Evolutionary conservation across 805 yeast genomes (phyloP), one percentile per base, ranked within the genome.

Genomic region (Cyberlindnera japonica): DNA sequence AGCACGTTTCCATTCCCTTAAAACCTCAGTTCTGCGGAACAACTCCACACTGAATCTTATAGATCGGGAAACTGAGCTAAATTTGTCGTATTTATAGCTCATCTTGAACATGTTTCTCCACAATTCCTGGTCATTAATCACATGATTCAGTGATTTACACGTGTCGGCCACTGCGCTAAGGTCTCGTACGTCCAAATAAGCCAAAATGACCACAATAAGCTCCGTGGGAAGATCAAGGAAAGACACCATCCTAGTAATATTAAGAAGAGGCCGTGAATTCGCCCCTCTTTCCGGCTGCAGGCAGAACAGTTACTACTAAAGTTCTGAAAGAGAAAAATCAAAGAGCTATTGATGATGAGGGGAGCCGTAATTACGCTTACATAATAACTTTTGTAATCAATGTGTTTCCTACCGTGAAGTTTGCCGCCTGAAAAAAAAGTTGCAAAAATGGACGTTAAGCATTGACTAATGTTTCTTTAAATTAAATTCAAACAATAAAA

Each of bases 91-190:
- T 12, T 54, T 44, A 33, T 57, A 58, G 16, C 51, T 55, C 19
- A 62, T 49, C 11, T 53, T 44, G 41, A 68, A 65, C 26, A 67
- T 49, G 38, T 58, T 60, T 46, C 66, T 67, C 74, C 72, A 68
- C 9, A 68, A 48, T 43, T 68, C 74, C 32, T 67, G 67, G 47
- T 68, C 66, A 38, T 59, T 60, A 18, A 67, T 57, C 15, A 68
- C 43, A 10, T 48, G 45, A 20, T 57, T 39, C 19, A 68, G 53
- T 1, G 42, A 37, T 8, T 42, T 53, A 34, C 66, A 62, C 4
- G 67, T 54, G 36, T 53, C 56, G 24, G 63, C 59, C 27, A 67
- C 47, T 18, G 51, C 51, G 30, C 51, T 41, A 15, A 68, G 54
- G 44, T 68, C 71, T 19, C 54, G 47, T 22, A 65, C 64, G 13